Conservation (phyloP, 768 basidiomycete genomes). For the Rhodotorula paludigena region DNA sequence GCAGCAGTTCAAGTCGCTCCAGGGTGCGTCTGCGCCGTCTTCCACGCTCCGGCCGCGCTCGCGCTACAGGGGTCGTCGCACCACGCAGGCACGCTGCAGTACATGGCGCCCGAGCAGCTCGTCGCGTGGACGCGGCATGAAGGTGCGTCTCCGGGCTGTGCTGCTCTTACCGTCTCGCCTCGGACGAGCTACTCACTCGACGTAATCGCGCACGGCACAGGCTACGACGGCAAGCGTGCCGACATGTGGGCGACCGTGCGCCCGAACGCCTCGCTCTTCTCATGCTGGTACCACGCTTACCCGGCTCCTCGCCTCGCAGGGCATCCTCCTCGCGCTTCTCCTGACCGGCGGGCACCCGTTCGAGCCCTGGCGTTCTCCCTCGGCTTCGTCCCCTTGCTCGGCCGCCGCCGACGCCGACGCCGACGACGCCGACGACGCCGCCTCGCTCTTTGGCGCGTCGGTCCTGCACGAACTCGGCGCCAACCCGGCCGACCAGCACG, state of each 20-base stretch:
- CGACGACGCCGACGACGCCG: not conserved
- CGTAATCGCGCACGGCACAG: not conserved
- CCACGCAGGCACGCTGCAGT: constrained; percentile 16
- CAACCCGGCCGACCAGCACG: not conserved
- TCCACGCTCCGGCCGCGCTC: not conserved
- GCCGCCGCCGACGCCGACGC: not conserved
- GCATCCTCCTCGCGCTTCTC: not conserved
- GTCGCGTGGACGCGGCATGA: constrained; percentile 8
- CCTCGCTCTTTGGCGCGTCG: not conserved
- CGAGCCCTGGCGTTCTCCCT: not conserved
- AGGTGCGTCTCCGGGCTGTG: not conserved
- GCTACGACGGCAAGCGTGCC: constrained; percentile 13
- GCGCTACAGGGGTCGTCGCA: not conserved
- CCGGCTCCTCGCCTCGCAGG: not conserved
- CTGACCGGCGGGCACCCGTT: constrained; percentile 3
- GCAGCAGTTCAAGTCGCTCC: not conserved
- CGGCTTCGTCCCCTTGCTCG: too few species aligned
- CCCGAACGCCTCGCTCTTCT: too few species aligned
- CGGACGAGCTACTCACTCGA: not conserved
- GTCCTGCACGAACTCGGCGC: not conserved
- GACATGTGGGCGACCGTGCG: constrained; percentile 13
- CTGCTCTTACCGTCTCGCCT: too few species aligned
- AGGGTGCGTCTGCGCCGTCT: not conserved
- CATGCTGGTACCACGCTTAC: not conserved
- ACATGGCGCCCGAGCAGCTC: constrained; percentile 23